phyloP scores from a whole-genome alignment of 2,329 filamentous ascomycete species.

The Hypocreales sp. region DNA sequence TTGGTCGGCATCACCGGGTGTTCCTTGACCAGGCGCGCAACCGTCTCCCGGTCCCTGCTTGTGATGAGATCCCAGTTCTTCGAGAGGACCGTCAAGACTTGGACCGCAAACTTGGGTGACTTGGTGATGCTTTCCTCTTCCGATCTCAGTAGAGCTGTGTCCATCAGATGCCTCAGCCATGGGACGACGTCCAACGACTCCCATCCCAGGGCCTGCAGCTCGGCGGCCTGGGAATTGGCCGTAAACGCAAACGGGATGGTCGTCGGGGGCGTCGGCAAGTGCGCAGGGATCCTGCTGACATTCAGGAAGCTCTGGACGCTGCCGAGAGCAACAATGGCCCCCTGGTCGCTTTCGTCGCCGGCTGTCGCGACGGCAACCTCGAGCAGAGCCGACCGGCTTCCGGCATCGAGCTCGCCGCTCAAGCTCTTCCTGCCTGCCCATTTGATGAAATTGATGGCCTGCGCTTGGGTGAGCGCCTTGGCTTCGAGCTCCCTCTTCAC shows the following conservation, averaged over 20 bases:
- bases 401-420: conserved; percentile 54
- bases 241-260: conserved; percentile 82
- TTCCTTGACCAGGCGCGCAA: conserved; percentile 48
- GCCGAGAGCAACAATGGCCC: conserved; percentile 62
- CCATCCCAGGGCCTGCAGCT: conserved; percentile 77
- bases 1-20: conserved; percentile 79
- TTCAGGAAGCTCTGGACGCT: conserved; percentile 62
- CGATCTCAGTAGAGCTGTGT: conserved; percentile 42
- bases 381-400: conserved; percentile 54
- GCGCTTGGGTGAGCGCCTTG: conserved; percentile 63
- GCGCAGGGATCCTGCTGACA: conserved; percentile 64
- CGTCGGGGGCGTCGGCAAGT: conserved; percentile 62
- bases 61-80: conserved; percentile 82
- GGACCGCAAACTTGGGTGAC: conserved; percentile 57
- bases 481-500: conserved; percentile 71
- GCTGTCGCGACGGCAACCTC: conserved; percentile 65
- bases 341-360: conserved; percentile 42
- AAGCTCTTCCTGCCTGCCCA: conserved; percentile 67
- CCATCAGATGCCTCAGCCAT: conserved; percentile 74
- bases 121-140: conserved; percentile 55
- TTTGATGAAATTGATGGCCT: conserved; percentile 67
- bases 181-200: conserved; percentile 66
- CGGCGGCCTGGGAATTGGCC: conserved; percentile 44
- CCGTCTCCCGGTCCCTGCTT: conserved; percentile 44
- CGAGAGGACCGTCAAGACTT: conserved; percentile 65